Base-by-base conservation (phyloP, 352 stramenopile genomes). In the Globisporangium iwayamae region DNA sequence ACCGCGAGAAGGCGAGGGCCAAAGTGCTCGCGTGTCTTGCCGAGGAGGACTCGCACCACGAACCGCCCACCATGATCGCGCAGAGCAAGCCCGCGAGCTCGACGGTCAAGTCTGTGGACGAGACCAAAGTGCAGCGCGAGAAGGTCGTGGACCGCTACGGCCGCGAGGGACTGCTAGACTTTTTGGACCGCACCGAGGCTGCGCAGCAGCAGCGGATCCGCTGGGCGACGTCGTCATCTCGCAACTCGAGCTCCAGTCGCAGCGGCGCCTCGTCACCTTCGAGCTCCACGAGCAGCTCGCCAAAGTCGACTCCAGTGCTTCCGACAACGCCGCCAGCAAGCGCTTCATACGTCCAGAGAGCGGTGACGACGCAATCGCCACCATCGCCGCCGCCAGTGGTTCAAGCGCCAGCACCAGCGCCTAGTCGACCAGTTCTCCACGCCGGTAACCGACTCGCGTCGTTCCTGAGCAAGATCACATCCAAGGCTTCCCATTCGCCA, bases 51-150 rank as follows among this genome's bases (percentile, higher is more conserved):
- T 54, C 50, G 5, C 66, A 73, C 22, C 66, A 73, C 22, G 45
- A 60, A 22, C 46, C 52, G 3, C 55, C 57, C 16, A 53, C 69
- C 16, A 36, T 4, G 32, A 66, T 67, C 62, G 43, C 16, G 50
- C 30, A 67, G 43, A 32, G 47, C 48, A 46, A 67, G 63, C 28
- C 60, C 13, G 52, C n/a, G 13, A 28, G 34, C 16, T 71, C 71
- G 34, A 82, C 73, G 7, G 79, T 85, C 70, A 85, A 79, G 55
- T 80, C 76, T 3, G 72, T 85, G 16, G 76, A 85, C 56, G 76
- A 85, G 46, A 68, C 76, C 14, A 81, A 71, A 25, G 70, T 85
- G 20, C 70, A 79, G 41, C 72, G 76, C 20, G 76, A 85, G 65
- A 79, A 68, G 7, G 72, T 85, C 30, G 64, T 79, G 36, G 76